phyloP scores from a whole-genome alignment of 106 monocot genomes.

The Dioscorea zingiberensis region DNA sequence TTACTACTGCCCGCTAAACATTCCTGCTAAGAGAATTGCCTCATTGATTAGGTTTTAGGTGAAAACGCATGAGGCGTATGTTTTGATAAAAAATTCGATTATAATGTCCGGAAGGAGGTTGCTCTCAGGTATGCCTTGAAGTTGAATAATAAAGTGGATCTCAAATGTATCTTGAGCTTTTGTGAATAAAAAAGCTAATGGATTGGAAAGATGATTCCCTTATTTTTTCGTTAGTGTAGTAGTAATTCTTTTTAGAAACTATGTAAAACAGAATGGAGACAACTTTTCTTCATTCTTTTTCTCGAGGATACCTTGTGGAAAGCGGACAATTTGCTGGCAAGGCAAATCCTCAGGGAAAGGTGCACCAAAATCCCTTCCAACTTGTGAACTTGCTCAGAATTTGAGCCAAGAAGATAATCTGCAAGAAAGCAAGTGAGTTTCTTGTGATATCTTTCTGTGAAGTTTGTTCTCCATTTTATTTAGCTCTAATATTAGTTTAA shows the following conservation, averaged over 20 bases:
- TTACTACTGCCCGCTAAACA: slow-evolving; percentile 51
- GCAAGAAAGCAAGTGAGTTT: slow-evolving; percentile 52
- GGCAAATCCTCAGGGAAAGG: slow-evolving; percentile 46
- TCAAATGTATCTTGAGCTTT: too few species aligned
- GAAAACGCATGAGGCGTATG: slow-evolving; percentile 75
- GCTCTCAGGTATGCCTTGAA: slow-evolving; percentile 59
- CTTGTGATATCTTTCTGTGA: background rate
- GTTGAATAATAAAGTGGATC: too few species aligned
- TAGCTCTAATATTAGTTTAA: background rate
- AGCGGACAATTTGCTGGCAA: slow-evolving; percentile 87
- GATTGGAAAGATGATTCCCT: too few species aligned
- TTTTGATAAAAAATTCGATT: slow-evolving; percentile 91
- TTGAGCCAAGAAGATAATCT: slow-evolving; percentile 30
- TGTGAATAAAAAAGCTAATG: too few species aligned
- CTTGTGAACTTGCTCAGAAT: slow-evolving; percentile 40
- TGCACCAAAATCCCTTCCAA: slow-evolving; percentile 28
- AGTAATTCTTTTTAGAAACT: too few species aligned
- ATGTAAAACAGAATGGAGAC: too few species aligned
- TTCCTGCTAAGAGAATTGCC: slow-evolving; percentile 77
- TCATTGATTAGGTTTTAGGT: slow-evolving; percentile 78
- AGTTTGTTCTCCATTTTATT: background rate
- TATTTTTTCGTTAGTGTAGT: too few species aligned
- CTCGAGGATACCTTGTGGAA: slow-evolving; percentile 77
- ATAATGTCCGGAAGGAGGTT: slow-evolving; percentile 79
- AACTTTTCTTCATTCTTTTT: background rate